Evolutionary conservation across 75 land plant species (phyloP), one percentile per base, ranked within the genome.

Genomic region (Pinus taeda): DNA sequence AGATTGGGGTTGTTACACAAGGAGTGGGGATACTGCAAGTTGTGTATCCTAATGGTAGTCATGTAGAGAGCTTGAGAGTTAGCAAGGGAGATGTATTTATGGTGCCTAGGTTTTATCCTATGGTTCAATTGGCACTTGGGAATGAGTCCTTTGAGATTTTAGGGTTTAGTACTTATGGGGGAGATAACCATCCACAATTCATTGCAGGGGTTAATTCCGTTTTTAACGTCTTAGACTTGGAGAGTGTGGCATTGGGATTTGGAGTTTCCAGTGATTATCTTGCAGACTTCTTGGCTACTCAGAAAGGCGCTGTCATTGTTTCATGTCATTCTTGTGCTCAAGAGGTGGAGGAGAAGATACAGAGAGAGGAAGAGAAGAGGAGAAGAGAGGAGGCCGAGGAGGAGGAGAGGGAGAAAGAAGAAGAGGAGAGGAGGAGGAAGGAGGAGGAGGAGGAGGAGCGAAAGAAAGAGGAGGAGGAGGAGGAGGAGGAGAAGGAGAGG

Each of bases 71-170:
- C 26, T 75, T 91, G 6, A 60, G 56, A 36, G 87, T 88, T 37
- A 36, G 77, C 56, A 87, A 90, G 81, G 95, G 93, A 12, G 90
- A 90, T 80, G 85, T 90, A 7, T 88, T 92, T 74, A 80, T 75
- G 12, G 89, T 88, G 11, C 89, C 95, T 13, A 87, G 88, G 65
- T 86, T 77, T 78, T 85, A 84, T 77, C 91, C 95, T 0, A 92
- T 92, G 95, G 82, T 88, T 42, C 91, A 92, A 76, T 84, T 90
- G 64, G 84, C 95, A 15, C 86, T 84, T 81, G 81, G 83, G 67
- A 84, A 90, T 33, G 93, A 77, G 22, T 73, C 91, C 7, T 76
- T 92, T 59, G 91, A 86, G 30, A 86, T 92, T 70, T 66, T 92
- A 82, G 95, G 95, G 7, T 92, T 92, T 67, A 88, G 83, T 81